These are phyloP conservation scores for Beauveria caledonica DNA, from an alignment of 2,329 filamentous ascomycete genomes.

Conservation along the genomic window DNA sequence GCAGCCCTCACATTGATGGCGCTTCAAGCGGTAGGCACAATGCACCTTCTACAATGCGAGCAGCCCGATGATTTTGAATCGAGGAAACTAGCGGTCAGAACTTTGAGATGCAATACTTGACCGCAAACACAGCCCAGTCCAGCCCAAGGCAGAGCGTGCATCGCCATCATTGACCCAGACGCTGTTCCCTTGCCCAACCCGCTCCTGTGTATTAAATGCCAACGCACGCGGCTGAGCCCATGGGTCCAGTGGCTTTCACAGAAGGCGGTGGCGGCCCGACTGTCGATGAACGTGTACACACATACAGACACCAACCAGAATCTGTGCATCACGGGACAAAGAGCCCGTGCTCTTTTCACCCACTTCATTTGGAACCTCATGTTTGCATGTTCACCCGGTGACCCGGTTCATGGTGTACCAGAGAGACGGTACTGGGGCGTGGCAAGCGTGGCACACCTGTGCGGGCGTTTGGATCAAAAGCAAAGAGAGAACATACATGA, in stretches of 20 bases:
- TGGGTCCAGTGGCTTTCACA: constrained; percentile 5
- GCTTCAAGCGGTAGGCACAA: constrained; percentile 7
- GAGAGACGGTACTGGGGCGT: neutral
- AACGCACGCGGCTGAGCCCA: constrained; percentile 6
- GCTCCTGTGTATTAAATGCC: neutral
- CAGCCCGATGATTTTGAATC: neutral
- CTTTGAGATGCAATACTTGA: neutral
- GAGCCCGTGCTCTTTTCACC: neutral
- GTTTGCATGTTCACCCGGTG: constrained; percentile 8
- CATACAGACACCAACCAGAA: neutral
- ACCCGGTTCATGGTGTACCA: constrained; percentile 4
- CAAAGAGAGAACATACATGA: constrained; percentile 3
- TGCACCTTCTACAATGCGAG: neutral
- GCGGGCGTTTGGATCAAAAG: neutral
- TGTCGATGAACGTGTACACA: constrained; percentile 4
- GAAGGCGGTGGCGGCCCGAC: constrained; percentile 6
- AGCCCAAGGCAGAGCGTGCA: constrained; percentile 7
- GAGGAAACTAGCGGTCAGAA: constrained; percentile 8
- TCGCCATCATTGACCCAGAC: neutral
- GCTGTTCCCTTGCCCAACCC: constrained; percentile 1
- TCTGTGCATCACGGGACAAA: neutral
- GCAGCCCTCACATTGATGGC: neutral
- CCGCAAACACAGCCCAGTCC: constrained; percentile 2
- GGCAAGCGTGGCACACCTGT: constrained; percentile 3
- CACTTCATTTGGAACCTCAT: constrained; percentile 3